A percentile compares a stretch with the other conserved stretches of the same genome.
phyloP scores from a whole-genome alignment of 441 rosid species.

The Syzygium syzygioides region DNA sequence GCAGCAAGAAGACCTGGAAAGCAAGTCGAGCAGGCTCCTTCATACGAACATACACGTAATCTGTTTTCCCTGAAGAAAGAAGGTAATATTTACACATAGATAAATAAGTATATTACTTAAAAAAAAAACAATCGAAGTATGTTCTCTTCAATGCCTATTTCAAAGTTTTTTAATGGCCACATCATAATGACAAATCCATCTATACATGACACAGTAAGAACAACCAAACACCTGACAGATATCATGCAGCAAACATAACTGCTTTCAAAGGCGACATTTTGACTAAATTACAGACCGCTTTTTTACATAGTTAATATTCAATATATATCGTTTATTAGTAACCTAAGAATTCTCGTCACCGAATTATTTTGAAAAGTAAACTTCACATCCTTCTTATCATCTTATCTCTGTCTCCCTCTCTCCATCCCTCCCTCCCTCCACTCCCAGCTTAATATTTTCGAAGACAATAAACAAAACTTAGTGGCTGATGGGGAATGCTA shows the following conservation, averaged over 20 bases:
- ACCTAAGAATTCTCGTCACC: not conserved
- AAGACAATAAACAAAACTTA: not conserved
- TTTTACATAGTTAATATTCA: not conserved
- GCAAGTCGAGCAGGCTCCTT: constrained; percentile 71
- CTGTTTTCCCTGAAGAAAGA: constrained; percentile 65
- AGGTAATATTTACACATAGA: not conserved
- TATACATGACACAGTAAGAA: not conserved
- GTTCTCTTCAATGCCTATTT: not conserved
- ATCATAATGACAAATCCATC: not conserved
- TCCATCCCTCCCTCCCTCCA: not conserved
- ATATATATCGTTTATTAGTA: not conserved
- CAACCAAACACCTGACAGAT: not conserved
- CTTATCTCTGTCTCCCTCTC: not conserved
- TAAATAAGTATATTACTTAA: not conserved
- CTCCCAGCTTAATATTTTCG: not conserved
- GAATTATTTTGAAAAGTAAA: not conserved
- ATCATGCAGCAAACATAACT: not conserved
- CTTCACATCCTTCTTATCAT: not conserved
- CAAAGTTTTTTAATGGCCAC: not conserved
- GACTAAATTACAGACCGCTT: not conserved
- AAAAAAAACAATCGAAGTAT: not conserved
- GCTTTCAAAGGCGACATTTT: not conserved
- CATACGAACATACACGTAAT: constrained; percentile 61
- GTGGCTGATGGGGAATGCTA: not conserved
- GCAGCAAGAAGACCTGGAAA: constrained; percentile 50